Conservation (phyloP, 2,329 filamentous ascomycete species). For the Colletotrichum simmondsii region DNA sequence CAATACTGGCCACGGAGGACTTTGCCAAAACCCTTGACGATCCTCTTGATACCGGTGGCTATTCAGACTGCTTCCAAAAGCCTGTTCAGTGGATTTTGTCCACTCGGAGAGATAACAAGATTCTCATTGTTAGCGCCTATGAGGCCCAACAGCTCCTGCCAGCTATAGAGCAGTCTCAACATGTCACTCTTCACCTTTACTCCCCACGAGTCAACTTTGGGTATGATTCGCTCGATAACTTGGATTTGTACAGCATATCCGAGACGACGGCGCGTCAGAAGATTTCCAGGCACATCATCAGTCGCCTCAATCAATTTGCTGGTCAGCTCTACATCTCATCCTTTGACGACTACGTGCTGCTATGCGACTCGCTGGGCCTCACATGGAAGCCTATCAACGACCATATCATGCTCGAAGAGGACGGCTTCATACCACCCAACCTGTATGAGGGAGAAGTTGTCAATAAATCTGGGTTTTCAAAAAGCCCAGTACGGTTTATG, state of each 20-base stretch:
- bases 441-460: neutral
- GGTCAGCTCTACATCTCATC: conserved; percentile 73
- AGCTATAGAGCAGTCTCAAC: conserved; percentile 45
- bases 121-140: conserved; percentile 42
- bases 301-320: conserved; percentile 76
- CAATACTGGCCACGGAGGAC: conserved; percentile 60
- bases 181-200: conserved; percentile 62
- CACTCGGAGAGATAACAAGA: conserved; percentile 8
- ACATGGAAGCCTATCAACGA: neutral
- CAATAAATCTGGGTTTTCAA: too few species aligned
- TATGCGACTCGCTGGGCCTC: conserved; percentile 65
- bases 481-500: conserved; percentile 47
- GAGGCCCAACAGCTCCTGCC: conserved; percentile 61
- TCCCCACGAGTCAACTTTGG: conserved; percentile 53
- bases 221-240: conserved; percentile 52
- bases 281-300: conserved; percentile 46
- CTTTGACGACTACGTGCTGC: conserved; percentile 62
- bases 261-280: conserved; percentile 40
- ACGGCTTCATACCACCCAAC: neutral
- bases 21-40: conserved; percentile 61
- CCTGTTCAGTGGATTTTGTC: conserved; percentile 66
- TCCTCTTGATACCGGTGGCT: conserved; percentile 30
- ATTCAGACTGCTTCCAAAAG: conserved; percentile 60
- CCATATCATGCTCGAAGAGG: too few species aligned
- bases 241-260: conserved; percentile 52